These are phyloP conservation scores for Cutaneotrichosporon cutaneum DNA, from an alignment of 1,284 basidiomycete genomes.

Conservation along the genomic window DNA sequence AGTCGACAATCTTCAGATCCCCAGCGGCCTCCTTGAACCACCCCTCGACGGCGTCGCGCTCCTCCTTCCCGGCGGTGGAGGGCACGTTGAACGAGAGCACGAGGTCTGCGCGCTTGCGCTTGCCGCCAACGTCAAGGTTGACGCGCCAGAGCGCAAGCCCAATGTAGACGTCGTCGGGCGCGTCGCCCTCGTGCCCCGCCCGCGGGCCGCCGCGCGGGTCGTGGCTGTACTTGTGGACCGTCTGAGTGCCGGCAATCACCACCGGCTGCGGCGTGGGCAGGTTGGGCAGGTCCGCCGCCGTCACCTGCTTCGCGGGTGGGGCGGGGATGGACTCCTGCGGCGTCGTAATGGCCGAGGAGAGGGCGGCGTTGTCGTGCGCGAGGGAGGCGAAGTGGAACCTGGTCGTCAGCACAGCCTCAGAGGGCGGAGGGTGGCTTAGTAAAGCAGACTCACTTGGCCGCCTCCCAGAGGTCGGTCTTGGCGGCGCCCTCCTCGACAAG, in stretches of 20 bases:
- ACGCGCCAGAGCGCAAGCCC: conserved; percentile 72
- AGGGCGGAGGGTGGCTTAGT: neutral
- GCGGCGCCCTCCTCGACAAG: conserved; percentile 61
- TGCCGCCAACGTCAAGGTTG: conserved; percentile 33
- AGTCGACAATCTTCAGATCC: conserved; percentile 62
- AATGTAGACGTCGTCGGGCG: conserved; percentile 68
- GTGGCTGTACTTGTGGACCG: conserved; percentile 67
- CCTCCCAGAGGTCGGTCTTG: conserved; percentile 57
- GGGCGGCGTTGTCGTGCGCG: conserved; percentile 86
- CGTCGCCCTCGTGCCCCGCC: conserved; percentile 48
- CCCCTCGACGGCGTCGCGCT: conserved; percentile 47
- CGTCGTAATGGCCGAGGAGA: conserved; percentile 55
- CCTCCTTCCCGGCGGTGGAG: conserved; percentile 39
- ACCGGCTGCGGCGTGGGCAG: conserved; percentile 58
- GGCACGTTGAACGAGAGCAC: conserved; percentile 75
- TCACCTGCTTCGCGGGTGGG: conserved; percentile 16
- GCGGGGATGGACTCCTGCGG: conserved; percentile 29
- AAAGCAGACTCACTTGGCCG: conserved; percentile 61
- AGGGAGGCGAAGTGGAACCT: conserved; percentile 90
- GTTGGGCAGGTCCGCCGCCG: conserved; percentile 38
- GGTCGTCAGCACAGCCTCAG: conserved; percentile 3
- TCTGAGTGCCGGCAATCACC: conserved; percentile 67
- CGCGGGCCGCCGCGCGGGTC: conserved; percentile 46
- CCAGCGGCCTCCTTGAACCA: conserved; percentile 15
- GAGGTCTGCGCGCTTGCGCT: conserved; percentile 67